phyloP scores from a whole-genome alignment of 345 rosid species.

The Pistacia integerrima region DNA sequence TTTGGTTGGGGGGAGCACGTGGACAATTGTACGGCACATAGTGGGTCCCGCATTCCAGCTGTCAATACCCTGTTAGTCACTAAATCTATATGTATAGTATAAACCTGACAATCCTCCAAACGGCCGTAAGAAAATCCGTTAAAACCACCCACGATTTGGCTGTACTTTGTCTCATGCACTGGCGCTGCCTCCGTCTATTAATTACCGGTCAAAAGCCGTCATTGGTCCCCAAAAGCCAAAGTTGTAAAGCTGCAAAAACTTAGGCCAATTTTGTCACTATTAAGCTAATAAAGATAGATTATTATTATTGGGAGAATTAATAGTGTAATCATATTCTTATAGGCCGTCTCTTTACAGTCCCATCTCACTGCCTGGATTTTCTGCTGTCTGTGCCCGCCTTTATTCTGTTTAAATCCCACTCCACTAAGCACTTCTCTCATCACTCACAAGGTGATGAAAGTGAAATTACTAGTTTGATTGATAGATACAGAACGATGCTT shows the following conservation, averaged over 20 bases:
- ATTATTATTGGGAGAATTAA: not conserved
- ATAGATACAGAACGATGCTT: not conserved
- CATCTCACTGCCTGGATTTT: slow-evolving; percentile 10
- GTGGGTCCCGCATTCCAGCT: slow-evolving; percentile 6
- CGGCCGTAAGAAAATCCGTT: slow-evolving; percentile 31
- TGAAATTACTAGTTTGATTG: not conserved
- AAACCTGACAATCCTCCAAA: slow-evolving; percentile 6
- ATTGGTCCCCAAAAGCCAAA: slow-evolving; percentile 9
- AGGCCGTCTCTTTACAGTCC: slow-evolving; percentile 15
- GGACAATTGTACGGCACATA: not conserved
- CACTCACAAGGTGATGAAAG: slow-evolving; percentile 1
- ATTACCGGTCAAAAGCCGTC: slow-evolving; percentile 12
- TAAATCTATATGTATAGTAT: not conserved
- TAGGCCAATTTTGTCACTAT: not conserved
- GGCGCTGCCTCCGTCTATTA: slow-evolving; percentile 23
- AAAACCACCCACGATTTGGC: not conserved
- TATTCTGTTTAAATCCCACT: slow-evolving; percentile 15
- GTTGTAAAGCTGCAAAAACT: not conserved
- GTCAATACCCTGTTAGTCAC: not conserved
- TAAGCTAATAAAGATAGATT: not conserved
- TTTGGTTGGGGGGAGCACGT: not conserved
- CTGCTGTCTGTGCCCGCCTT: slow-evolving; percentile 2
- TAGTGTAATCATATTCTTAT: not conserved
- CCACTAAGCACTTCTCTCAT: not conserved
- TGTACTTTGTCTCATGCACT: slow-evolving; percentile 25